phyloP scores from a whole-genome alignment of 1,284 basidiomycete genomes.

The Rhodotorula sp. region DNA sequence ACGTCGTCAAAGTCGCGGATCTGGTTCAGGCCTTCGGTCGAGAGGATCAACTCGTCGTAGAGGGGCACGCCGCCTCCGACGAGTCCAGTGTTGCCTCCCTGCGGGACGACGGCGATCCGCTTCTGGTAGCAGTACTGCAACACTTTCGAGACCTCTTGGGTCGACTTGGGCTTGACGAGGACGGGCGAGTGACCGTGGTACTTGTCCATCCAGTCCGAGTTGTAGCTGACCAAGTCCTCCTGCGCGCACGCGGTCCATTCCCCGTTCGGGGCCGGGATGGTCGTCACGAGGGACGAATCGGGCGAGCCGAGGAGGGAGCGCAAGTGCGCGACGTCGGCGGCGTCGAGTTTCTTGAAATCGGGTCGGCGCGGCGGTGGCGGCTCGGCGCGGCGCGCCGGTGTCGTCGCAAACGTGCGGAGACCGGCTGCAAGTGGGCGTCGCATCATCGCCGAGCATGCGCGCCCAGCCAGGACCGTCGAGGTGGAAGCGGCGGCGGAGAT shows the following conservation, averaged over 20 bases:
- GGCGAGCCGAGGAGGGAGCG: constrained; percentile 53
- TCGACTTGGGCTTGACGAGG: constrained; percentile 84
- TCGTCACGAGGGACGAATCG: constrained; percentile 53
- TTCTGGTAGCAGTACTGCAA: constrained; percentile 73
- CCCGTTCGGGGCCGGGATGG: constrained; percentile 41
- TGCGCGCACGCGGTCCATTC: constrained; percentile 28
- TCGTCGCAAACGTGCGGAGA: constrained; percentile 12
- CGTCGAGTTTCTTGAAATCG: constrained; percentile 53
- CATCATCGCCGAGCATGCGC: background rate
- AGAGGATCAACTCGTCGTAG: constrained; percentile 84
- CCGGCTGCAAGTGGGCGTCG: background rate
- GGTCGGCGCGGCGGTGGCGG: constrained; percentile 24
- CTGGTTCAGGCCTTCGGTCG: constrained; percentile 74
- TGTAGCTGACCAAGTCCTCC: constrained; percentile 73
- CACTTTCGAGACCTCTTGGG: constrained; percentile 82
- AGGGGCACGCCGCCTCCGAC: constrained; percentile 94
- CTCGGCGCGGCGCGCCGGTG: background rate
- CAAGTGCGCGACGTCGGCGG: constrained; percentile 54
- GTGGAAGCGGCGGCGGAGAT: background rate
- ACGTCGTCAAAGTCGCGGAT: constrained; percentile 90
- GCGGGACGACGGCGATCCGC: constrained; percentile 84
- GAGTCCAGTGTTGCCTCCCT: constrained; percentile 97
- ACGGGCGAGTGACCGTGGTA: constrained; percentile 80
- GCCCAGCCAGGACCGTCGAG: background rate
- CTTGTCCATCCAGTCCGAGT: constrained; percentile 97